These are phyloP conservation scores for Pluteus cervinus DNA, from an alignment of 768 basidiomycete genomes.

Conservation along the genomic window DNA sequence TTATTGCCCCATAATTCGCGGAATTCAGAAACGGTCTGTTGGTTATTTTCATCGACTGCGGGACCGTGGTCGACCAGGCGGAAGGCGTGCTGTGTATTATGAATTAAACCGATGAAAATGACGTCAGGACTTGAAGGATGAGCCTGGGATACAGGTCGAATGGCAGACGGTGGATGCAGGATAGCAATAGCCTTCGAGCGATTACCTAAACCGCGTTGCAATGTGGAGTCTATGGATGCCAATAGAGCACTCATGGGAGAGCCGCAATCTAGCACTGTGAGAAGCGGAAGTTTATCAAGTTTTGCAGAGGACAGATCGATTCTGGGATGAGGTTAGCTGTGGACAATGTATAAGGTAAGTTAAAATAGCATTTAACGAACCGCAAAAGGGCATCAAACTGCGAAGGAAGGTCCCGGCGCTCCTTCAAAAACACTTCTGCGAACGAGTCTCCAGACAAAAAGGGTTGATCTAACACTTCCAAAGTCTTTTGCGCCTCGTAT, in stretches of 20 bases:
- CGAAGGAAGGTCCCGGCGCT: slow-evolving; percentile 54
- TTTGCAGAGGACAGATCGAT: slow-evolving; percentile 49
- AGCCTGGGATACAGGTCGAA: slow-evolving; percentile 45
- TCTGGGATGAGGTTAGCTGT: slow-evolving; percentile 31
- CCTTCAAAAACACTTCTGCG: slow-evolving; percentile 63
- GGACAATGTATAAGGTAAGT: not conserved
- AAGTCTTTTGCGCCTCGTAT: slow-evolving; percentile 69
- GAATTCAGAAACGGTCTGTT: slow-evolving; percentile 51
- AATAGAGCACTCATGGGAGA: slow-evolving; percentile 52
- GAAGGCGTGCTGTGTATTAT: slow-evolving; percentile 66
- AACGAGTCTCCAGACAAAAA: slow-evolving; percentile 55
- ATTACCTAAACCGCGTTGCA: slow-evolving; percentile 67
- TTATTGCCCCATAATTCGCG: slow-evolving; percentile 87
- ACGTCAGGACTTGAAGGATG: slow-evolving; percentile 43
- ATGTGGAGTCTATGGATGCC: slow-evolving; percentile 38
- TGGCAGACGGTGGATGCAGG: slow-evolving; percentile 42
- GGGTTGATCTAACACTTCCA: slow-evolving; percentile 53
- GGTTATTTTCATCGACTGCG: slow-evolving; percentile 55
- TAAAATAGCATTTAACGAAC: slow-evolving; percentile 28
- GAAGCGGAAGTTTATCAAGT: slow-evolving; percentile 35
- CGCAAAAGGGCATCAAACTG: slow-evolving; percentile 72
- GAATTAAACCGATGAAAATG: slow-evolving; percentile 70
- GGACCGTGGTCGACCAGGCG: slow-evolving; percentile 94
- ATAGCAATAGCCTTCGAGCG: slow-evolving; percentile 63
- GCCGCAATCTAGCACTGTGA: slow-evolving; percentile 51